phyloP scores from a whole-genome alignment of 371 early-diverging fungal genomes.

The Basidiobolus meristosporus region DNA sequence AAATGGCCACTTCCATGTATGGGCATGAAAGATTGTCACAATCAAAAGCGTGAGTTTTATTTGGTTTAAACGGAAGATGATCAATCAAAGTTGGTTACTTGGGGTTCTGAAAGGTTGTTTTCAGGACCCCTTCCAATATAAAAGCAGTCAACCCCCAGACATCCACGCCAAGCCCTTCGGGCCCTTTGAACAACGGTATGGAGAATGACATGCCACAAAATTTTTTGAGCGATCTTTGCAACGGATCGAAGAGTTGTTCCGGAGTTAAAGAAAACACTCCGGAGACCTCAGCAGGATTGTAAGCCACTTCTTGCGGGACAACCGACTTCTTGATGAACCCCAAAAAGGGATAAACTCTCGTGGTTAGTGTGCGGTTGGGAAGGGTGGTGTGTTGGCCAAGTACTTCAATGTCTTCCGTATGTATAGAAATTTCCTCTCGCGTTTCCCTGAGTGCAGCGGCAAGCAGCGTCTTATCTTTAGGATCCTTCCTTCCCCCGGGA shows the following conservation, averaged over 20 bases:
- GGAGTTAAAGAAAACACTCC: slow-evolving; percentile 50
- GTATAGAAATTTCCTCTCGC: slow-evolving; percentile 59
- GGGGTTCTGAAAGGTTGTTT: neutral
- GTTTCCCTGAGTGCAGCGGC: slow-evolving; percentile 70
- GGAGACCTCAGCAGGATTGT: slow-evolving; percentile 51
- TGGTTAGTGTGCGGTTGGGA: slow-evolving; percentile 35
- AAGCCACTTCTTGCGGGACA: slow-evolving; percentile 5
- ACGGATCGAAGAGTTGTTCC: slow-evolving; percentile 29
- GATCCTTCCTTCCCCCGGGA: slow-evolving; percentile 60
- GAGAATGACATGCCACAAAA: slow-evolving; percentile 32
- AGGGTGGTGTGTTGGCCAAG: slow-evolving; percentile 43
- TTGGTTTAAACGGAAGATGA: too few relatives aligned
- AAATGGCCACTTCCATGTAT: too few relatives aligned
- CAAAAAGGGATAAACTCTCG: slow-evolving; percentile 56
- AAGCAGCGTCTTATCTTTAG: slow-evolving; percentile 23
- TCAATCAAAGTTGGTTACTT: too few relatives aligned
- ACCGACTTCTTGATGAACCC: slow-evolving; percentile 28
- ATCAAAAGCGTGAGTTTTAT: too few relatives aligned
- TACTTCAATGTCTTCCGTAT: slow-evolving; percentile 20
- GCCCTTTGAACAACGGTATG: slow-evolving; percentile 40
- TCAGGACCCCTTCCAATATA: slow-evolving; percentile 22
- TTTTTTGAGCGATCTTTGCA: slow-evolving; percentile 10
- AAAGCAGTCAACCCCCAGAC: slow-evolving; percentile 81
- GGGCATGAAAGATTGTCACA: too few relatives aligned
- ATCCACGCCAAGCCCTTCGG: slow-evolving; percentile 20